A percentile compares a stretch with the other conserved stretches of the same genome.
These are phyloP conservation scores for Strobilomyces confusus DNA, from an alignment of 768 basidiomycete genomes.

Conservation along the genomic window DNA sequence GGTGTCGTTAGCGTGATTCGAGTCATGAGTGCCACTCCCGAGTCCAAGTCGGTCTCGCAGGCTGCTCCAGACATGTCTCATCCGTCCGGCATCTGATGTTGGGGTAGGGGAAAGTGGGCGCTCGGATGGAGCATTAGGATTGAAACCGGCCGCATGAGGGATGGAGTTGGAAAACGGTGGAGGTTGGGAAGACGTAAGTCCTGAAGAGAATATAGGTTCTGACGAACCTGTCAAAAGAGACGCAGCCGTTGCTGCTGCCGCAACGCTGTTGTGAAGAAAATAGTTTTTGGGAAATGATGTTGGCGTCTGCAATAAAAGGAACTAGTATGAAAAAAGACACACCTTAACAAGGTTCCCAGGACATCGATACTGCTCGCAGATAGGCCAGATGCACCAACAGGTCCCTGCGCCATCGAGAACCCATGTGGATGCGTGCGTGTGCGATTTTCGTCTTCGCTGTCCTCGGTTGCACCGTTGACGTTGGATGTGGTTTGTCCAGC, in stretches of 20 bases:
- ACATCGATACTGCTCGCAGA: slow-evolving; percentile 80
- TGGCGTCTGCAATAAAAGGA: not conserved
- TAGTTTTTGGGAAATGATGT: not conserved
- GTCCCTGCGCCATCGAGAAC: slow-evolving; percentile 25
- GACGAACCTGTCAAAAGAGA: slow-evolving; percentile 75
- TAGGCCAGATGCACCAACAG: slow-evolving; percentile 34
- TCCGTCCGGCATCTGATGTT: slow-evolving; percentile 37
- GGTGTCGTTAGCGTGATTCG: slow-evolving; percentile 12
- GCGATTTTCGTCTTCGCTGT: slow-evolving; percentile 16
- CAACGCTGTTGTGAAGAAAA: slow-evolving; percentile 51
- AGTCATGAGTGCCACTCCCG: slow-evolving; percentile 25
- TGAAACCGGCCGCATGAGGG: slow-evolving; percentile 10
- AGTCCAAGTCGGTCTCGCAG: slow-evolving; percentile 67
- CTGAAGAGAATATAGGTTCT: slow-evolving; percentile 58
- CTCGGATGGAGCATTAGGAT: slow-evolving; percentile 20
- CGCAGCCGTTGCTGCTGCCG: slow-evolving; percentile 88
- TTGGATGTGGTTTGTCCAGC: not conserved
- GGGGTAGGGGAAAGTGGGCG: slow-evolving; percentile 42
- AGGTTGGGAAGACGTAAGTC: slow-evolving; percentile 40
- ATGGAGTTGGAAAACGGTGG: slow-evolving; percentile 12
- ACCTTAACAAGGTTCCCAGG: slow-evolving; percentile 80
- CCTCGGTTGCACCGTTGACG: slow-evolving; percentile 4
- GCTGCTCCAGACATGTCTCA: slow-evolving; percentile 65
- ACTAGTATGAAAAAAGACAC: slow-evolving; percentile 13
- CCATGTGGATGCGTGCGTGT: slow-evolving; percentile 18